Evolutionary conservation across 768 basidiomycete genomes (phyloP).

Genomic region (Amanita thiersii): DNA sequence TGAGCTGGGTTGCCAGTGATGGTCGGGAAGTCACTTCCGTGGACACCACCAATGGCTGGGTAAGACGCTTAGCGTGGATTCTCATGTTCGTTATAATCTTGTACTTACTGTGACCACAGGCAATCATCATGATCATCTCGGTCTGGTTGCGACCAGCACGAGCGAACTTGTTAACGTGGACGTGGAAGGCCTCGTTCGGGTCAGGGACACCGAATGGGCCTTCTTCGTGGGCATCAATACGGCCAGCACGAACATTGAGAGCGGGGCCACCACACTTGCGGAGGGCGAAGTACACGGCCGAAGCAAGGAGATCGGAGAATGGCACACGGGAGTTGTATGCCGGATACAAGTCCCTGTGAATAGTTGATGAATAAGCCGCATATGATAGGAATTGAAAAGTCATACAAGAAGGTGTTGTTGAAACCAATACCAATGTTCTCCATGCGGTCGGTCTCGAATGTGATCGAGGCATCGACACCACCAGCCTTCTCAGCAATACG

Average conservation of each 20-base stretch:
- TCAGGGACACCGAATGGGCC: constrained; percentile 24
- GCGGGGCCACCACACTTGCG: constrained; percentile 24
- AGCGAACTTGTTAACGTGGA: constrained; percentile 18
- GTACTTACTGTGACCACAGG: constrained; percentile 21
- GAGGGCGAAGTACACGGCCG: constrained; percentile 19
- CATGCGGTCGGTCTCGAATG: constrained; percentile 18
- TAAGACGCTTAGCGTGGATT: not conserved
- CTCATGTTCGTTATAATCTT: not conserved
- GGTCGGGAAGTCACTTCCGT: constrained; percentile 18
- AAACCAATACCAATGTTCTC: constrained; percentile 13
- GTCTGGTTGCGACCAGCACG: constrained; percentile 20
- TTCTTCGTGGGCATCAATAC: constrained; percentile 22
- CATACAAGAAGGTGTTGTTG: not conserved
- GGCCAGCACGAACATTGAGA: constrained; percentile 22
- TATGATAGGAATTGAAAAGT: not conserved
- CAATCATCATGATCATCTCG: constrained; percentile 25
- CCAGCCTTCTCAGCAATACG: constrained; percentile 18
- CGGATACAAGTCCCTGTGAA: constrained; percentile 1
- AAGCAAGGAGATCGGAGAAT: constrained; percentile 24
- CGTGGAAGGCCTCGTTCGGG: constrained; percentile 16
- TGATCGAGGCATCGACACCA: constrained; percentile 21
- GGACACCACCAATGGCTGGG: constrained; percentile 21
- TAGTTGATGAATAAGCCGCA: not conserved
- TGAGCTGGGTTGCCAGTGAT: not conserved
- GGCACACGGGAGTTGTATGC: constrained; percentile 2